A percentile compares a stretch with the other conserved stretches of the same genome.
phyloP scores from a whole-genome alignment of 1,139 yeast genomes.

The Candida glucosophila region DNA sequence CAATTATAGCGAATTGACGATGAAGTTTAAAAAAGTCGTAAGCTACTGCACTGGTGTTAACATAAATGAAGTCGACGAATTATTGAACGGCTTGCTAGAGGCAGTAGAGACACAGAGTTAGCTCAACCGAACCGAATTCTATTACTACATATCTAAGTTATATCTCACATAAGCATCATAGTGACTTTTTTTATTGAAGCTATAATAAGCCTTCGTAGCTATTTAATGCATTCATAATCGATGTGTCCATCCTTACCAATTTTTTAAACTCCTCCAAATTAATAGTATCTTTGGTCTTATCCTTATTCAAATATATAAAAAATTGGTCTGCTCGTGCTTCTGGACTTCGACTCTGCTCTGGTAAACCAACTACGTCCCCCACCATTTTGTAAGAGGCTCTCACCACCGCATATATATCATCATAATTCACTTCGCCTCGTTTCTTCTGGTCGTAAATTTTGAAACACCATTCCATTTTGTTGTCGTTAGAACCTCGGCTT shows the following conservation, averaged over 20 bases:
- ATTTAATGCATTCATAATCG: slow-evolving; percentile 71
- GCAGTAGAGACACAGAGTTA: slow-evolving; percentile 67
- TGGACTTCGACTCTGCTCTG: slow-evolving; percentile 91
- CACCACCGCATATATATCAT: slow-evolving; percentile 74
- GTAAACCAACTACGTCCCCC: slow-evolving; percentile 86
- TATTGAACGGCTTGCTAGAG: slow-evolving; percentile 76
- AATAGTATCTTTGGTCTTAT: slow-evolving; percentile 53
- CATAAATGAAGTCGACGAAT: slow-evolving; percentile 62
- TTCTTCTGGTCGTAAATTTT: slow-evolving; percentile 75
- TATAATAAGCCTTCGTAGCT: slow-evolving; percentile 73
- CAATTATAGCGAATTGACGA: slow-evolving; percentile 57
- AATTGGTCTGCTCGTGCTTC: slow-evolving; percentile 79
- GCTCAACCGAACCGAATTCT: slow-evolving; percentile 1
- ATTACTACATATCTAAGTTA: too few species aligned
- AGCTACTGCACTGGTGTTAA: slow-evolving; percentile 86
- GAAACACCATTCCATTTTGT: slow-evolving; percentile 83
- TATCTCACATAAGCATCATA: too few species aligned
- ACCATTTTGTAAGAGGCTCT: slow-evolving; percentile 89
- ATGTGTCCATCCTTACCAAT: slow-evolving; percentile 73
- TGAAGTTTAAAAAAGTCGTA: slow-evolving; percentile 82
- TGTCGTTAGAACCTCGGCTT: slow-evolving; percentile 81
- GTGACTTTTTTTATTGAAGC: too few species aligned
- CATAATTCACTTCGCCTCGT: slow-evolving; percentile 65
- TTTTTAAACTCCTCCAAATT: slow-evolving; percentile 75
- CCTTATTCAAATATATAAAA: slow-evolving; percentile 64